Conservation (phyloP, 495 filamentous ascomycete species). For the Astrothelium macrocarpum region DNA sequence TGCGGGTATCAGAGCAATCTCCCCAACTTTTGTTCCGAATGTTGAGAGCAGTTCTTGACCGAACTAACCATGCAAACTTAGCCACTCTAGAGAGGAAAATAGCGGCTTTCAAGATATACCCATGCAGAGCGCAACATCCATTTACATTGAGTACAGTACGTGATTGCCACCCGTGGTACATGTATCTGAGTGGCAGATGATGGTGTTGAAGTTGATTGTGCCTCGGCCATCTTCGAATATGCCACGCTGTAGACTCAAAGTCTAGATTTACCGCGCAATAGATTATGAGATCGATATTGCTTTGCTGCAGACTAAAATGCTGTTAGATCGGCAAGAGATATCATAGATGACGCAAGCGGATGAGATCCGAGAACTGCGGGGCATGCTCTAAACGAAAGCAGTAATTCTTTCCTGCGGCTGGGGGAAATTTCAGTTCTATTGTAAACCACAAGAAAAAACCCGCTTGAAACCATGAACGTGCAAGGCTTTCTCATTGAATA, state of each 20-base stretch:
- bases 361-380: no score
- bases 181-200: not conserved
- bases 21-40: conserved; percentile 74
- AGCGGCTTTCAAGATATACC: conserved; percentile 15
- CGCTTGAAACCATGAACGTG: no score
- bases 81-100: conserved; percentile 2
- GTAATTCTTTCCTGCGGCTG: no score
- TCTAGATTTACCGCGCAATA: not conserved
- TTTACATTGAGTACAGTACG: conserved; percentile 38
- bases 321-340: no score
- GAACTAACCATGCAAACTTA: conserved; percentile 45
- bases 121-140: conserved; percentile 80
- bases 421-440: no score
- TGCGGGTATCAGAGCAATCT: conserved; percentile 78
- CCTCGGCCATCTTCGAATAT: not conserved
- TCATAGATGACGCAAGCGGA: no score
- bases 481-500: no score
- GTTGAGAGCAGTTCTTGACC: conserved; percentile 98
- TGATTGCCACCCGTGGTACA: conserved; percentile 34
- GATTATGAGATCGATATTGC: not conserved
- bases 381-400: no score
- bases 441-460: no score
- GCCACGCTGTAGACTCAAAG: not conserved
- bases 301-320: not conserved
- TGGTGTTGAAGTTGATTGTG: not conserved